Evolutionary conservation across 1,284 basidiomycete species (phyloP), one percentile per base, ranked within the genome.

Genomic region (Leccinum fallax): DNA sequence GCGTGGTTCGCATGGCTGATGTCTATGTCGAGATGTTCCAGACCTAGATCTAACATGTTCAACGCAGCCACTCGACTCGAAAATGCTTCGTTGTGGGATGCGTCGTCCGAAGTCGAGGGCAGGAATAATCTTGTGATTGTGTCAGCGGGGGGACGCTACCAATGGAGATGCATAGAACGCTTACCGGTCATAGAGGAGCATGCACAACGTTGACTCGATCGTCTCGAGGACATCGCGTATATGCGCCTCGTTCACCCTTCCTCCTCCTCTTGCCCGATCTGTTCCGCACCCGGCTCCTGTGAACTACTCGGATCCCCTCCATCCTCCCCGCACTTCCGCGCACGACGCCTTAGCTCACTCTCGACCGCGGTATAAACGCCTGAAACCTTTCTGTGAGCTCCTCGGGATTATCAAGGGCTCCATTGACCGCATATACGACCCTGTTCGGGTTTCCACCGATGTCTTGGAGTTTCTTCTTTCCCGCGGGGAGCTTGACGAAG

Each of bases 51-150:
- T 0, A 97, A 80, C 80, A 26, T 26, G 24, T 26, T 26, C 24
- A 26, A 26, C 4, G 24, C 24, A 26, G 24, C 24, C 24, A 26
- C 24, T 26, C 24, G 24, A 26, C 24, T 26, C 24, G 26, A 26
- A 95, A 98, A 79, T 0, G 93, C 90, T 69, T 94, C 93, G 70
- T 98, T 94, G 69, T 95, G 94, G 1, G 87, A 88, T 0, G 85
- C 81, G 71, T 97, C 94, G 63, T 94, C 91, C 0, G 92, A 89
- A 0, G 81, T 82, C 2, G 85, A 78, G 2, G 85, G 87, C 2
- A 84, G 79, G 71, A 90, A 92, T 21, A 92, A 71, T 19, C 53
- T 87, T 88, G 46, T 19, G 21, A 7, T 4, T 55, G 32, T 36
- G 8, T 59, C 19, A 62, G 60, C 9, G n/a, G 30, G 36, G 28